A percentile compares a stretch with the other conserved stretches of the same genome.
These are phyloP conservation scores for Neofusicoccum parvum DNA, from an alignment of 2,329 filamentous ascomycete genomes.

Conservation along the genomic window DNA sequence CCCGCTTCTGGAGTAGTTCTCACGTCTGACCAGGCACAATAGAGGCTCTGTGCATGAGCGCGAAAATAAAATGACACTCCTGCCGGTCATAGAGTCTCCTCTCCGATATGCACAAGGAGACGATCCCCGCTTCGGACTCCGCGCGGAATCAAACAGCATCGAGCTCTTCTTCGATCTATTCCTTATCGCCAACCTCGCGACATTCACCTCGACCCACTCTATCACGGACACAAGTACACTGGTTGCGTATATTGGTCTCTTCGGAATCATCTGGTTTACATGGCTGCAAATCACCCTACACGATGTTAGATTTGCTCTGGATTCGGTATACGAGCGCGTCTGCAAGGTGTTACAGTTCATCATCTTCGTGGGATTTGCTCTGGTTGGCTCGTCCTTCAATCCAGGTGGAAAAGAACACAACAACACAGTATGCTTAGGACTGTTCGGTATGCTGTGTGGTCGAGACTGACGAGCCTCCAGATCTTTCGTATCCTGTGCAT, in stretches of 20 bases:
- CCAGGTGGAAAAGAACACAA: slow-evolving; percentile 17
- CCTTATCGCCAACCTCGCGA: slow-evolving; percentile 63
- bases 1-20: too few relatives aligned
- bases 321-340: slow-evolving; percentile 62
- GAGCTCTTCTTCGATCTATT: slow-evolving; percentile 60
- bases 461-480: not conserved
- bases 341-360: slow-evolving; percentile 60
- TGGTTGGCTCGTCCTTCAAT: slow-evolving; percentile 48
- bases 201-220: slow-evolving; percentile 57
- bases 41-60: not conserved
- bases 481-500: slow-evolving; percentile 23
- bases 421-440: slow-evolving; percentile 18
- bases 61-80: not conserved
- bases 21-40: not conserved
- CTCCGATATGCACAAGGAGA: slow-evolving; percentile 4
- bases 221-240: slow-evolving; percentile 46
- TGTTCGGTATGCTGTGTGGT: not conserved
- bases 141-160: slow-evolving; percentile 35
- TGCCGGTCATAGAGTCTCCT: not conserved
- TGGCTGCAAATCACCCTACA: slow-evolving; percentile 64
- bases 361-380: slow-evolving; percentile 63
- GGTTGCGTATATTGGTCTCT: slow-evolving; percentile 49
- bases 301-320: slow-evolving; percentile 63
- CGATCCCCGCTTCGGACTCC: slow-evolving; percentile 1
- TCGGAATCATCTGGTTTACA: slow-evolving; percentile 63